A percentile compares a stretch with the other conserved stretches of the same genome.
Conservation (phyloP, 1,139 yeast genomes). For the Nematodospora anomalae region DNA sequence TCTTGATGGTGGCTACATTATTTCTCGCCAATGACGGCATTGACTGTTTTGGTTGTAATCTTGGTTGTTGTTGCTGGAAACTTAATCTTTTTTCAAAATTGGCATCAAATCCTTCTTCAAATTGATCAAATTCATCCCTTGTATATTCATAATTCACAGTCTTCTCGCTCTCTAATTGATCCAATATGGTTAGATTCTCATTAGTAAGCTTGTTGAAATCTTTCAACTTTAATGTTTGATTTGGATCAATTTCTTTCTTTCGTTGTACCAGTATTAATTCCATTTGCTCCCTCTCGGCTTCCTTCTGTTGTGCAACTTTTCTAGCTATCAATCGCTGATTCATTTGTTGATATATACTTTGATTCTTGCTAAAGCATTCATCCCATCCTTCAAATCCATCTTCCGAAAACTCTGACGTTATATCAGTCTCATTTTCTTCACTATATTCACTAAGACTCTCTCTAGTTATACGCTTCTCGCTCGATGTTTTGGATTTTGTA, state of each 20-base stretch:
- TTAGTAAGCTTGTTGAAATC: conserved; percentile 26
- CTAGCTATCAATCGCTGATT: conserved; percentile 24
- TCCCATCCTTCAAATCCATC: conserved; percentile 46
- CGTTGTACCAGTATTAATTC: conserved; percentile 23
- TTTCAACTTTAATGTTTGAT: conserved; percentile 30
- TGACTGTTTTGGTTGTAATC: conserved; percentile 15
- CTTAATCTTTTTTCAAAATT: conserved; percentile 15
- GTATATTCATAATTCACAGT: conserved; percentile 41
- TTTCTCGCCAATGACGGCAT: conserved; percentile 15
- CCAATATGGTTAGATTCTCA: conserved; percentile 21
- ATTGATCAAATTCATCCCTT: conserved; percentile 40
- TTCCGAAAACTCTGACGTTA: conserved; percentile 41
- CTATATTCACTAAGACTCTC: conserved; percentile 36
- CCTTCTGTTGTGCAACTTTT: conserved; percentile 28
- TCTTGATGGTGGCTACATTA: conserved; percentile 19
- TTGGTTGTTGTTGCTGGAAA: conserved; percentile 8
- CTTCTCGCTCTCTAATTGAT: conserved; percentile 33
- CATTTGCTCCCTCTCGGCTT: conserved; percentile 38
- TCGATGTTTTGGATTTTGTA: conserved; percentile 7
- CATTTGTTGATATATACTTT: conserved; percentile 33
- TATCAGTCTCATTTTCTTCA: conserved; percentile 42
- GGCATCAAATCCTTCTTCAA: conserved; percentile 29
- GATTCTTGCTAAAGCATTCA: conserved; percentile 35
- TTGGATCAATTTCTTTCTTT: conserved; percentile 20
- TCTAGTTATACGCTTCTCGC: conserved; percentile 15